phyloP scores from a whole-genome alignment of 2,329 filamentous ascomycete genomes.

The Hymenoscyphus fructigenus region DNA sequence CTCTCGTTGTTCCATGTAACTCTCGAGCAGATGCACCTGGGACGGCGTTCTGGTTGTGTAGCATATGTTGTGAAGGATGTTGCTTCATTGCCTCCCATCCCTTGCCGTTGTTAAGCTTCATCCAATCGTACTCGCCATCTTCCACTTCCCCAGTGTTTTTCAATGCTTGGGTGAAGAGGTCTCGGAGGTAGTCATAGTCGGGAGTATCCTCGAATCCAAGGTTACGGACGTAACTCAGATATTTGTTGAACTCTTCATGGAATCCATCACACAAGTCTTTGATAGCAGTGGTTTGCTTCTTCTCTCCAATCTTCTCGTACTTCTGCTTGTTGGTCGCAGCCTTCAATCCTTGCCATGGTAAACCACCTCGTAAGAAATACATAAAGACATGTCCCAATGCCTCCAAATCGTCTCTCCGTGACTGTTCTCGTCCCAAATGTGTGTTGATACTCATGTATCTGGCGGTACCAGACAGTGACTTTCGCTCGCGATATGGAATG shows the following conservation, averaged over 20 bases:
- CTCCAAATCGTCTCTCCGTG: conserved; percentile 91
- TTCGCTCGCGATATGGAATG: conserved; percentile 95
- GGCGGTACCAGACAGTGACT: conserved; percentile 93
- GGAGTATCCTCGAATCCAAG: conserved; percentile 97
- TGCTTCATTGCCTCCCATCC: conserved; percentile 82
- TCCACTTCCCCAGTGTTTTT: conserved; percentile 94
- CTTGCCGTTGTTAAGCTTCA: conserved; percentile 91
- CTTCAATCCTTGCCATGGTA: conserved; percentile 73
- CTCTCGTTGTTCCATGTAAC: conserved; percentile 71
- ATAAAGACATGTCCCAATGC: conserved; percentile 76
- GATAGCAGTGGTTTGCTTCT: conserved; percentile 97
- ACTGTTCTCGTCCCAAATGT: conserved; percentile 93
- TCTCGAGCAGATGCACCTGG: conserved; percentile 84
- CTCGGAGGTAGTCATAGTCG: conserved; percentile 96
- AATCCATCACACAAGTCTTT: conserved; percentile 97
- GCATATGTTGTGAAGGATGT: conserved; percentile 65
- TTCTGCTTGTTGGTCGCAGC: conserved; percentile 88
- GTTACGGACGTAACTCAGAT: conserved; percentile 94
- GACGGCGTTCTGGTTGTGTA: conserved; percentile 75
- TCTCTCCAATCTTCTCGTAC: conserved; percentile 99
- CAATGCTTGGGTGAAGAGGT: conserved; percentile 92
- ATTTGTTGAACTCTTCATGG: conserved; percentile 96
- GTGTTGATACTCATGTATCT: conserved; percentile 99
- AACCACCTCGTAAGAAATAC: conserved; percentile 70
- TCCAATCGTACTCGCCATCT: conserved; percentile 99